phyloP scores from a whole-genome alignment of 345 rosid species.

The Rhodomyrtus tomentosa region DNA sequence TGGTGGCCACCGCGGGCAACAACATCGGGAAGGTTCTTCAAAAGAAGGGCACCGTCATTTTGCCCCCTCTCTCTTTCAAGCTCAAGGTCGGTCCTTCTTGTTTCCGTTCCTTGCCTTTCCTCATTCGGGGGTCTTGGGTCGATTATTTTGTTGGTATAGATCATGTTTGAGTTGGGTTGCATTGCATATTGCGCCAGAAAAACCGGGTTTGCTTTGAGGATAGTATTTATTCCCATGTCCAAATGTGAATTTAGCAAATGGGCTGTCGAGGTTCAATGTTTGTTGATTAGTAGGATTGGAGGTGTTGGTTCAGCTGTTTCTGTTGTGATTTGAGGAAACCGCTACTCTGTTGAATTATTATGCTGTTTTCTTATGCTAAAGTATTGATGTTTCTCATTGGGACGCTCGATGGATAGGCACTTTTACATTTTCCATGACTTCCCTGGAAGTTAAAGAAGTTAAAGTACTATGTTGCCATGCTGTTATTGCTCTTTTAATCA shows the following conservation, averaged over 20 bases:
- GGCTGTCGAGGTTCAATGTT: background rate
- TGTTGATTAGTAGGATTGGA: background rate
- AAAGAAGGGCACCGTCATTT: constrained; percentile 92
- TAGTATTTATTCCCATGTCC: background rate
- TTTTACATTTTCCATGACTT: background rate
- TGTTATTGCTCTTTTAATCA: background rate
- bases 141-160: background rate
- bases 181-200: background rate
- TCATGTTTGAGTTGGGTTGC: background rate
- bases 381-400: background rate
- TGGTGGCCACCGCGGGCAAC: constrained; percentile 96
- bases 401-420: background rate
- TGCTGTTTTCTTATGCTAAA: background rate
- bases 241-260: background rate
- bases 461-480: background rate
- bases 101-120: background rate
- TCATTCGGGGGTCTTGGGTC: background rate
- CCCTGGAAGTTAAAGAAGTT: background rate
- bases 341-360: background rate
- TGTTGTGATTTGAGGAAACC: background rate
- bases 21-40: constrained; percentile 92
- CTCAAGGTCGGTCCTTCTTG: constrained; percentile 41
- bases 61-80: constrained; percentile 96
- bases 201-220: background rate
- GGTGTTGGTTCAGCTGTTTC: background rate